Evolutionary conservation across 805 yeast species (phyloP).

Genomic region (Wickerhamiella nectarea): DNA sequence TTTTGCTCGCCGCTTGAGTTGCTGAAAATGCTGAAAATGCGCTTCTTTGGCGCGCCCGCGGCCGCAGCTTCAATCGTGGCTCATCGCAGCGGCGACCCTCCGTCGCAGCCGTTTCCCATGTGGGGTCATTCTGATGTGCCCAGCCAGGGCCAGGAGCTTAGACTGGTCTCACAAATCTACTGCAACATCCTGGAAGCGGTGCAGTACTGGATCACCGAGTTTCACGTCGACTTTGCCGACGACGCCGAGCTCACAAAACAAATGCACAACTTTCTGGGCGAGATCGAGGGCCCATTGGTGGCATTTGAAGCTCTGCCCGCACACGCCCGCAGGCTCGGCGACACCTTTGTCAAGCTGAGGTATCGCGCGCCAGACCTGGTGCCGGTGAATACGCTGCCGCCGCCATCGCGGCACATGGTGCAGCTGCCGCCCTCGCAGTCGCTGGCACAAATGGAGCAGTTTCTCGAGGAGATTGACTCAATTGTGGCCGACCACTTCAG

Average conservation of each 20-base stretch:
- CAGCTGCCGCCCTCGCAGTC: slow-evolving; percentile 6
- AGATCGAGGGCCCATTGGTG: slow-evolving; percentile 3
- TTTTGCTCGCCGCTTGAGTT: slow-evolving; percentile 45
- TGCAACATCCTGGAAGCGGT: slow-evolving; percentile 69
- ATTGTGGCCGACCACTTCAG: slow-evolving; percentile 44
- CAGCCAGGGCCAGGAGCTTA: slow-evolving; percentile 3
- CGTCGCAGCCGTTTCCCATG: slow-evolving; percentile 19
- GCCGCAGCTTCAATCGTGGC: slow-evolving; percentile 43
- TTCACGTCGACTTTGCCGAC: slow-evolving; percentile 62
- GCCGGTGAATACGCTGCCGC: slow-evolving; percentile 5
- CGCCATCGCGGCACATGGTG: slow-evolving; percentile 10
- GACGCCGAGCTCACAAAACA: slow-evolving; percentile 45
- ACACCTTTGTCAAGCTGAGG: slow-evolving; percentile 13
- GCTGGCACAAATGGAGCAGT: slow-evolving; percentile 34
- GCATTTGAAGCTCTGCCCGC: slow-evolving; percentile 9
- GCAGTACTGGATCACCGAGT: slow-evolving; percentile 53
- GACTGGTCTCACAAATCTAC: slow-evolving; percentile 59
- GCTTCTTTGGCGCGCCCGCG: slow-evolving; percentile 49
- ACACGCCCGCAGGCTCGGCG: slow-evolving; percentile 10
- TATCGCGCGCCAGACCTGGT: slow-evolving; percentile 10
- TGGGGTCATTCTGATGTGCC: slow-evolving; percentile 12
- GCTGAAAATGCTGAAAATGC: slow-evolving; percentile 37
- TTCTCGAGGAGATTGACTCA: slow-evolving; percentile 50
- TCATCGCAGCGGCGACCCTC: slow-evolving; percentile 10
- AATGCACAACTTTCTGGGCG: slow-evolving; percentile 7